These are phyloP conservation scores for Lentinula detonsa DNA, from an alignment of 768 basidiomycete genomes.

Conservation along the genomic window DNA sequence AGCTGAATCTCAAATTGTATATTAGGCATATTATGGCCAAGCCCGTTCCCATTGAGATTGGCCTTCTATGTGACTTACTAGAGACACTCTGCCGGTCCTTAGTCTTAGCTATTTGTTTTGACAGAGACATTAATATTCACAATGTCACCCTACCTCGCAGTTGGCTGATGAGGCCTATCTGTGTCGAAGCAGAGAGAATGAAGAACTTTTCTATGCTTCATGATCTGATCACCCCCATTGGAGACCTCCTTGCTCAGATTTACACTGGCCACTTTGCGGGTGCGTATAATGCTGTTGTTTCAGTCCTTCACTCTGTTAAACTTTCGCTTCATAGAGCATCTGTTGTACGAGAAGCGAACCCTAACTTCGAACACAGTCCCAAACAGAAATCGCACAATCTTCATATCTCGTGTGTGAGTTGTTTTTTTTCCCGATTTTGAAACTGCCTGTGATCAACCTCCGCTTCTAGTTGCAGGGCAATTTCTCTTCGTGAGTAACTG, in stretches of 20 bases:
- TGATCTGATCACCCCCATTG: constrained; percentile 9
- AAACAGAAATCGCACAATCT: constrained; percentile 24
- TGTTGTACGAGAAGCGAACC: constrained; percentile 19
- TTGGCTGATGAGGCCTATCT: constrained; percentile 33
- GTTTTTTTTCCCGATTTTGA: neutral
- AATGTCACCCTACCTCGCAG: constrained; percentile 45
- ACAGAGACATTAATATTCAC: constrained; percentile 25
- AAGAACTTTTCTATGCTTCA: constrained; percentile 9
- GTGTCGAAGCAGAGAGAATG: constrained; percentile 14
- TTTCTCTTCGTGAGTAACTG: constrained; percentile 39
- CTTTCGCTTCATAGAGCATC: constrained; percentile 15
- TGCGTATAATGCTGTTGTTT: constrained; percentile 5
- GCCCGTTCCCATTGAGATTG: constrained; percentile 33
- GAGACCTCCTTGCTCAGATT: constrained; percentile 21
- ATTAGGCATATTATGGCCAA: constrained; percentile 38
- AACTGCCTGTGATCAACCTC: neutral
- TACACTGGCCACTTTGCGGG: constrained; percentile 21
- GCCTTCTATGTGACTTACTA: constrained; percentile 43
- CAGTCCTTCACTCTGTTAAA: neutral
- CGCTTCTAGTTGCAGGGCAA: constrained; percentile 33
- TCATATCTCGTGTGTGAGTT: constrained; percentile 44
- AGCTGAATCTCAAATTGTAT: neutral
- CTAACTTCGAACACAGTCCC: constrained; percentile 14
- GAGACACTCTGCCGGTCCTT: constrained; percentile 41
- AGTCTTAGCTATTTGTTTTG: constrained; percentile 26